A percentile compares a stretch with the other conserved stretches of the same genome.
phyloP scores from a whole-genome alignment of 2,329 filamentous ascomycete genomes.

The Plectosphaerella cucumerina region DNA sequence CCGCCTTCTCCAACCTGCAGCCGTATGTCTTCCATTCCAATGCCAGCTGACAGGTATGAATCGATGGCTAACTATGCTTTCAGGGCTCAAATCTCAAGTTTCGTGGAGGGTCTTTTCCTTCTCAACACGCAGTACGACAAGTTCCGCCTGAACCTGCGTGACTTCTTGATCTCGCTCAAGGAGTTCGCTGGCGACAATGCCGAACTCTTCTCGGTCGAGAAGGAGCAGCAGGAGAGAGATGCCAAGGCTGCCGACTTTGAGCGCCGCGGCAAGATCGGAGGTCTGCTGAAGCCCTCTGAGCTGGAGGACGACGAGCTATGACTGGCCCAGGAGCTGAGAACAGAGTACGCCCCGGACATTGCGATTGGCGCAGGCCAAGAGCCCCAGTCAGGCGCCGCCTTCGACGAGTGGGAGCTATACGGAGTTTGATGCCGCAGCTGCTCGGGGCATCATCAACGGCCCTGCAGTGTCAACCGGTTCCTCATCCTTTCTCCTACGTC shows the following conservation, averaged over 20 bases:
- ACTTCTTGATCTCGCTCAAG: slow-evolving; percentile 96
- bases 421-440: neutral
- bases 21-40: slow-evolving; percentile 57
- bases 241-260: slow-evolving; percentile 86
- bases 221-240: slow-evolving; percentile 84
- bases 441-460: no score
- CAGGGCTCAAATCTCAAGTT: slow-evolving; percentile 81
- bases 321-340: slow-evolving; percentile 1
- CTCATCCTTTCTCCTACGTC: no score
- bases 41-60: no score
- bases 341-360: neutral
- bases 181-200: slow-evolving; percentile 96
- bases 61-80: slow-evolving; percentile 37
- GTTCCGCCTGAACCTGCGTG: slow-evolving; percentile 92
- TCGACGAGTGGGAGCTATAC: slow-evolving; percentile 2
- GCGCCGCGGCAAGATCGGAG: slow-evolving; percentile 89
- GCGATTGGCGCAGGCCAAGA: neutral
- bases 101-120: slow-evolving; percentile 85
- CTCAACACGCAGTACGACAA: slow-evolving; percentile 86
- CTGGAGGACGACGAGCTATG: slow-evolving; percentile 84
- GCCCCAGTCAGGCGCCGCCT: neutral
- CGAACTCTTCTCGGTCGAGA: slow-evolving; percentile 89
- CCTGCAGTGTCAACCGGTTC: no score
- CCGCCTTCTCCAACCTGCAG: slow-evolving; percentile 90
- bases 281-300: slow-evolving; percentile 95